Evolutionary conservation across 1,139 yeast species (phyloP), one percentile per base, ranked within the genome.

Genomic region (Meyerozyma smithsonii): DNA sequence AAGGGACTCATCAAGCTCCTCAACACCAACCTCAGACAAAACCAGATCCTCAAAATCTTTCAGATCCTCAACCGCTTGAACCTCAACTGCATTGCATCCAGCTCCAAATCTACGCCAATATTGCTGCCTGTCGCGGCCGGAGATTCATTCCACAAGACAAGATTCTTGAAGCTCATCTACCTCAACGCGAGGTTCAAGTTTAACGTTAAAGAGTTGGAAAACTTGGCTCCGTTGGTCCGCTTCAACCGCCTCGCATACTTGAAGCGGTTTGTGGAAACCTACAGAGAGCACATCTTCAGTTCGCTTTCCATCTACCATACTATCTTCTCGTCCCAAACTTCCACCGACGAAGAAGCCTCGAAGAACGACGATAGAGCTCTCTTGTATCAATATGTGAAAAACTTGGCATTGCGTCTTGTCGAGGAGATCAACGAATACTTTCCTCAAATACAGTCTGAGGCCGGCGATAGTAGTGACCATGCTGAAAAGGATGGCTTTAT

Each of bases 231-330:
- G 0, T 63, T 83, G 45, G 70, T 70, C 37, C 66, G 63, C 47
- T 67, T 62, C 50, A 70, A 61, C 38, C 72, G 79, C 21, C 82
- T 84, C 46, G 79, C 82, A 44, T 86, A 82, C 54, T 66, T 89
- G 42, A 89, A 89, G 51, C 67, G 95, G 47, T 83, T 77, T 52
- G 74, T 89, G 36, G 97, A 92, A 58, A 78, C 86, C 4, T 80
- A 86, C 46, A 71, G 98, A 55, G 97, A 90, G 56, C 83, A 79
- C 50, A 78, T 86, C 11, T 85, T 82, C 58, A 84, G 81, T 25
- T 78, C 94, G 0, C 68, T 87, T 4, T 77, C 85, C 35, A 78
- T 83, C 8, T 84, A 74, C 56, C 71, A 73, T 42, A 76, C 87
- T 6, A 74, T 85, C 0, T 85, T 87, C 11, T 36, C 43, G 10